phyloP scores from a whole-genome alignment of 768 basidiomycete species.

The Boletus fagicola region DNA sequence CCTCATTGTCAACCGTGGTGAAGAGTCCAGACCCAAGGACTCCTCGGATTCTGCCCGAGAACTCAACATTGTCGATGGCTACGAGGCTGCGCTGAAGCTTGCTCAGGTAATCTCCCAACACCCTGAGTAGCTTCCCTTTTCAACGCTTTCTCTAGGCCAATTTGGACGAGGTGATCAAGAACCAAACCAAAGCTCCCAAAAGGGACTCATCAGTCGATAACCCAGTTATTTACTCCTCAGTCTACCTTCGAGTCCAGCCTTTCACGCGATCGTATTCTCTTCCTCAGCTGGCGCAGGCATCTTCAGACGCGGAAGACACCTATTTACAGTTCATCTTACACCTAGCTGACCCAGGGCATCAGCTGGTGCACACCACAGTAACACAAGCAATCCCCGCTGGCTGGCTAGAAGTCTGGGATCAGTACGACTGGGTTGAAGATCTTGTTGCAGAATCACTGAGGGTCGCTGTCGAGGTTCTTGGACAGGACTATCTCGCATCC shows the following conservation, averaged over 20 bases:
- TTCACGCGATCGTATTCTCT: conserved; percentile 59
- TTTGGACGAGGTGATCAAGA: conserved; percentile 71
- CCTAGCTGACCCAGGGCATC: conserved; percentile 75
- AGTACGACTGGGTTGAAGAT: conserved; percentile 96
- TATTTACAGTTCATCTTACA: conserved; percentile 65
- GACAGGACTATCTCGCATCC: conserved; percentile 85
- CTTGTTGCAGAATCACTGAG: conserved; percentile 83
- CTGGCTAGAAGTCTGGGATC: conserved; percentile 91
- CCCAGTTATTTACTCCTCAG: conserved; percentile 81
- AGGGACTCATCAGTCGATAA: conserved; percentile 39
- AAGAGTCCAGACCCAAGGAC: conserved; percentile 71
- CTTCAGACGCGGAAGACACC: conserved; percentile 26
- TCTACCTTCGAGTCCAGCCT: conserved; percentile 93
- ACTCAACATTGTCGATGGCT: conserved; percentile 79
- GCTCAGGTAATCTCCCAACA: conserved; percentile 57
- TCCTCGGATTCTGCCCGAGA: conserved; percentile 50
- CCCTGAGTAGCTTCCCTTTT: not conserved
- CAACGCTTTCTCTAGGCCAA: conserved; percentile 55
- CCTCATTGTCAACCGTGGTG: conserved; percentile 80
- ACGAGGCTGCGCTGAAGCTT: conserved; percentile 80
- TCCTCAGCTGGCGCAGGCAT: conserved; percentile 30
- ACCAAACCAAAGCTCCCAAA: conserved; percentile 41
- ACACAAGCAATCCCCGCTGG: conserved; percentile 81
- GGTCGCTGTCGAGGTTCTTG: conserved; percentile 83
- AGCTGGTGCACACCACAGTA: conserved; percentile 69